Evolutionary conservation across 2,329 filamentous ascomycete species (phyloP).

Genomic region (Pyricularia pennisetigena): DNA sequence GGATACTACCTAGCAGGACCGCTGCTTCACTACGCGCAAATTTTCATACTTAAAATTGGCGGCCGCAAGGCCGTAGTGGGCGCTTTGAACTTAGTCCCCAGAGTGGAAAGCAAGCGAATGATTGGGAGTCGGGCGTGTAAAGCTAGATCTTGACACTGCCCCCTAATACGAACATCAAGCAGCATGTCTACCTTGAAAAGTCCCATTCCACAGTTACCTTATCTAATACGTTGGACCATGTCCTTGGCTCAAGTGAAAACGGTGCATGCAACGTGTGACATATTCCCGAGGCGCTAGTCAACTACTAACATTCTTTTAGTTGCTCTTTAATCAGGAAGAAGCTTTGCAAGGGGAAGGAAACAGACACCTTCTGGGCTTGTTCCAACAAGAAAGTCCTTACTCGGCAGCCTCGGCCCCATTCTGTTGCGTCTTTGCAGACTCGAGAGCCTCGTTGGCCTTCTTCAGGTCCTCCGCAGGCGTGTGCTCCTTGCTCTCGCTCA

Average conservation of each 20-base stretch:
- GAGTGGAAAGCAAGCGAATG: not conserved
- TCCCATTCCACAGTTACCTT: not conserved
- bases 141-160: not conserved
- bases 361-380: not conserved
- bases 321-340: not conserved
- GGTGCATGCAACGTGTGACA: not conserved
- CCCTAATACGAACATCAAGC: not conserved
- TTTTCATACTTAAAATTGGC: not conserved
- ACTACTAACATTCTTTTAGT: not conserved
- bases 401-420: constrained; percentile 15
- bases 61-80: not conserved
- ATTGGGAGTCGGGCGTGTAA: not conserved
- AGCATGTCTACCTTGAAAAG: not conserved
- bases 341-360: not conserved
- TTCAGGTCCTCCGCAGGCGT: constrained; percentile 38
- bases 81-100: not conserved
- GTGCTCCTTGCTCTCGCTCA: constrained; percentile 37
- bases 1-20: constrained; percentile 43
- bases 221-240: not conserved
- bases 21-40: not conserved
- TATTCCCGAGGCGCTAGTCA: too few relatives aligned
- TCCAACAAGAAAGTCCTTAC: not conserved
- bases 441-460: constrained; percentile 44
- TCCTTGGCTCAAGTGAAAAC: not conserved
- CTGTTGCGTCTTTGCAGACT: constrained; percentile 28